Base-by-base conservation (phyloP, 2,329 filamentous ascomycete species). In the Aspergillus fumigatiaffinis region DNA sequence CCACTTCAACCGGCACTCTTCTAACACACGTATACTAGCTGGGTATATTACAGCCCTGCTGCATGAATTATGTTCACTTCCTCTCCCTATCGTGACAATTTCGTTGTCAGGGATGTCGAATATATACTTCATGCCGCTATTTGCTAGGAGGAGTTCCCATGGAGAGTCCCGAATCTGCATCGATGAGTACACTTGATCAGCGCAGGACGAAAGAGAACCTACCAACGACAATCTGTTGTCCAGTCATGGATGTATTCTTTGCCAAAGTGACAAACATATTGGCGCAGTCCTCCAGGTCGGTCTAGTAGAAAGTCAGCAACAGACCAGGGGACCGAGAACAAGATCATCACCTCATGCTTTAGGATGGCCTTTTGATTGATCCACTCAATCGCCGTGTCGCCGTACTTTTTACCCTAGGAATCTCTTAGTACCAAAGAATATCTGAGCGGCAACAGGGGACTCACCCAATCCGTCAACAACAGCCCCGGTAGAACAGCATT, bases 401-500 rank as follows among this genome's bases (percentile, higher is more conserved):
- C 21, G 12, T 6, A 47, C 12, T 14, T 26, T 17, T 25, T 26
- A 14, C 44, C 44, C 44, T 47, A 14, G 0, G 1, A 12, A 2
- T 2, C 1, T 25, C 44, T 23, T 20, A 23, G 17, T 23, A 21
- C 21, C 4, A 14, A 35, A 35, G 2, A 14, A 23, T 2, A 14
- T 8, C 4, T 10, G 44, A 20, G 3, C 41, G 0, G 7, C 10
- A 6, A 14, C 12, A 3, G 21, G 9, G 2, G 14, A 17, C n/a
- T 47, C 9, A 47, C 44, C 44, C 21, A 47, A 17, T 47, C 44
- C 1, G 44, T 47, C 12, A 47, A 47, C 20, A 47, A 7, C 21
- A 47, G 23, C 2, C 44, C 44, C 4, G 44, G 44, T 14, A 26
- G 3, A 47, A 87, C 79, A 47, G 82, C 82, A 67, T 87, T 87